A percentile compares a stretch with the other conserved stretches of the same genome.
Evolutionary conservation across 352 stramenopile genomes (phyloP).

Genomic region (Globisporangium viniferum): DNA sequence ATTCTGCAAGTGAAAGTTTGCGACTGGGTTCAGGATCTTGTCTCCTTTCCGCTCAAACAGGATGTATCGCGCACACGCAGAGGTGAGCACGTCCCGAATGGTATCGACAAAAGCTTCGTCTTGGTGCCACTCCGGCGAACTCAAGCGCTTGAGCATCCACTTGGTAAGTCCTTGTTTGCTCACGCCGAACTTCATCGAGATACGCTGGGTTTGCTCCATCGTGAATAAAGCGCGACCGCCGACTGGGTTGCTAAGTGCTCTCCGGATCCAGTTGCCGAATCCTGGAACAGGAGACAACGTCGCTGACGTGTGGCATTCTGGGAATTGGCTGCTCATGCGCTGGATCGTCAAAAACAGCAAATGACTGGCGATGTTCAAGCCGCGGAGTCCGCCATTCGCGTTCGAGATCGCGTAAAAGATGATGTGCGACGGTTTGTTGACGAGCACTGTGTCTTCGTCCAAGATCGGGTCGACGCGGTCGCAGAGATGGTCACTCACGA

Average conservation of each 20-base stretch:
- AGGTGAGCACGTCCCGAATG: constrained; percentile 48
- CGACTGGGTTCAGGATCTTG: constrained; percentile 80
- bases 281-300: constrained; percentile 79
- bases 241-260: constrained; percentile 27
- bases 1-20: constrained; percentile 86
- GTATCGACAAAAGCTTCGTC: constrained; percentile 45
- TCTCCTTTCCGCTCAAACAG: constrained; percentile 72
- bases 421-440: constrained; percentile 61
- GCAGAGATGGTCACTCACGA: constrained; percentile 70
- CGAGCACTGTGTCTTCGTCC: constrained; percentile 38
- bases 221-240: constrained; percentile 46
- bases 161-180: constrained; percentile 53
- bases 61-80: constrained; percentile 71
- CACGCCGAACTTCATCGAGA: constrained; percentile 61
- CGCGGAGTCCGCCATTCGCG: constrained; percentile 69
- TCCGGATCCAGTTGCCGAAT: constrained; percentile 69
- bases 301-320: constrained; percentile 56
- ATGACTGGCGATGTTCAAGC: constrained; percentile 80
- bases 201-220: constrained; percentile 36
- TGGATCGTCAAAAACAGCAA: constrained; percentile 83
- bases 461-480: constrained; percentile 63
- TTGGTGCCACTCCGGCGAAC: constrained; percentile 40
- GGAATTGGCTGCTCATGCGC: constrained; percentile 63
- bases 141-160: constrained; percentile 66
- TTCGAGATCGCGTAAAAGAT: constrained; percentile 87